These are phyloP conservation scores for Penicillium sp. DNA, from an alignment of 2,329 filamentous ascomycete species.

Conservation along the genomic window DNA sequence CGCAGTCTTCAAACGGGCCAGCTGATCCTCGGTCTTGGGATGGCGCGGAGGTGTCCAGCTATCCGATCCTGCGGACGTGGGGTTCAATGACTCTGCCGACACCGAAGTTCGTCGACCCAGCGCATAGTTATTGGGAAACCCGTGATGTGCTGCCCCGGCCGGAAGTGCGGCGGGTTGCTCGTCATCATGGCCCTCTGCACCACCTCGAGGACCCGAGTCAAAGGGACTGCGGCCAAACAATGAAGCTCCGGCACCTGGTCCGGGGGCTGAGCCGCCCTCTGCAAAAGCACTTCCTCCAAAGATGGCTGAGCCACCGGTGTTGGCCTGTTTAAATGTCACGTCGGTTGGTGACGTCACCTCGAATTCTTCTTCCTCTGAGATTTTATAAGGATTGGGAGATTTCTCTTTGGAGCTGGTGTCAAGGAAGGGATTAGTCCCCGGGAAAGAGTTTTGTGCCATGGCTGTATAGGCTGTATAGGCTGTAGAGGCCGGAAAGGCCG, in stretches of 20 bases:
- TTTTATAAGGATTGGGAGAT: slow-evolving; percentile 59
- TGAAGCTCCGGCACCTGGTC: slow-evolving; percentile 22
- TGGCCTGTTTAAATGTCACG: slow-evolving; percentile 55
- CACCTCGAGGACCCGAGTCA: slow-evolving; percentile 22
- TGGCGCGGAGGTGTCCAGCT: slow-evolving; percentile 89
- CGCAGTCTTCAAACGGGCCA: slow-evolving; percentile 74
- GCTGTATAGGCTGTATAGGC: slow-evolving; percentile 26
- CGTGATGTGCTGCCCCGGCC: slow-evolving; percentile 30
- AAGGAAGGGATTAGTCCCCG: slow-evolving; percentile 79
- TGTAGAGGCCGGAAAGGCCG: slow-evolving; percentile 32
- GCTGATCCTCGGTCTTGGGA: slow-evolving; percentile 79
- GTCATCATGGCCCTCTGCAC: slow-evolving; percentile 25
- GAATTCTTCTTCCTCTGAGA: slow-evolving; percentile 80
- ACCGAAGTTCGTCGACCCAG: slow-evolving; percentile 92
- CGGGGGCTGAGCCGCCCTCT: slow-evolving; percentile 19
- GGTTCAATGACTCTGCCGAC: slow-evolving; percentile 93
- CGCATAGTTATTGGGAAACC: slow-evolving; percentile 86
- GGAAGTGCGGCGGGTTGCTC: slow-evolving; percentile 31
- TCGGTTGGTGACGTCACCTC: slow-evolving; percentile 77
- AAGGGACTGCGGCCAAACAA: slow-evolving; percentile 42
- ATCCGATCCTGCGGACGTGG: slow-evolving; percentile 77
- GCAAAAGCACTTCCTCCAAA: slow-evolving; percentile 36
- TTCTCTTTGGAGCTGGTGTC: slow-evolving; percentile 72
- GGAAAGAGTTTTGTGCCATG: slow-evolving; percentile 74
- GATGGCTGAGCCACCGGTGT: slow-evolving; percentile 39